Evolutionary conservation across 306 rosid genomes (phyloP).

Genomic region (Trichosanthes truncata): DNA sequence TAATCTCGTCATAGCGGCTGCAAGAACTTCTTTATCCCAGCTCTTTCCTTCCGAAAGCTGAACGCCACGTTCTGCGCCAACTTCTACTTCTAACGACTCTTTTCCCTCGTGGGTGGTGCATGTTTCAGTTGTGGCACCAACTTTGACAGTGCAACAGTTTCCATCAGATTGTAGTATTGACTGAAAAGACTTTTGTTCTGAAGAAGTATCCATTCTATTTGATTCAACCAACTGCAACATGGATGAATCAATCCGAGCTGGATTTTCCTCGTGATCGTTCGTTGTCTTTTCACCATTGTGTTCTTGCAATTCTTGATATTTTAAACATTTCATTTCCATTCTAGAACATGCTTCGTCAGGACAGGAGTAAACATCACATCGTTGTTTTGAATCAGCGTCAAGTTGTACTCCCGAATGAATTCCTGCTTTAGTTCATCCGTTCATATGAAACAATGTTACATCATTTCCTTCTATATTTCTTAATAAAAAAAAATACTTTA

Average conservation of each 20-base stretch:
- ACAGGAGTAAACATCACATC: not conserved
- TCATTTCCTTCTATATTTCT: not conserved
- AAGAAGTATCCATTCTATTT: not conserved
- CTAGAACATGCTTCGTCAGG: not conserved
- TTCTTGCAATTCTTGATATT: not conserved
- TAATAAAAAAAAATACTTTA: not conserved
- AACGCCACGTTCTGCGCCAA: constrained; percentile 6
- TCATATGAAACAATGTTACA: not conserved
- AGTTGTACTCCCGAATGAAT: not conserved
- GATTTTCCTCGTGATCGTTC: not conserved
- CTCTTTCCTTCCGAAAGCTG: constrained; percentile 11
- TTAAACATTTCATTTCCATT: not conserved
- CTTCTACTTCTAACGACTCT: not conserved
- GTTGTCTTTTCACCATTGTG: not conserved
- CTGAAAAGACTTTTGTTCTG: not conserved
- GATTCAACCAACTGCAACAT: not conserved
- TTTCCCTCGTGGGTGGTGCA: not conserved
- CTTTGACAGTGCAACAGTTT: constrained; percentile 4
- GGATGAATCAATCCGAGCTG: not conserved
- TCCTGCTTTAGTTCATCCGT: not conserved
- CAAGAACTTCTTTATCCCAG: not conserved
- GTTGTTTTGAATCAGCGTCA: not conserved
- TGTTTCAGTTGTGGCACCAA: not conserved
- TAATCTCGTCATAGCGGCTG: constrained; percentile 11
- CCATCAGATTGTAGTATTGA: not conserved